These are phyloP conservation scores for Ceratonia siliqua DNA, from an alignment of 306 rosid genomes.

Conservation along the genomic window DNA sequence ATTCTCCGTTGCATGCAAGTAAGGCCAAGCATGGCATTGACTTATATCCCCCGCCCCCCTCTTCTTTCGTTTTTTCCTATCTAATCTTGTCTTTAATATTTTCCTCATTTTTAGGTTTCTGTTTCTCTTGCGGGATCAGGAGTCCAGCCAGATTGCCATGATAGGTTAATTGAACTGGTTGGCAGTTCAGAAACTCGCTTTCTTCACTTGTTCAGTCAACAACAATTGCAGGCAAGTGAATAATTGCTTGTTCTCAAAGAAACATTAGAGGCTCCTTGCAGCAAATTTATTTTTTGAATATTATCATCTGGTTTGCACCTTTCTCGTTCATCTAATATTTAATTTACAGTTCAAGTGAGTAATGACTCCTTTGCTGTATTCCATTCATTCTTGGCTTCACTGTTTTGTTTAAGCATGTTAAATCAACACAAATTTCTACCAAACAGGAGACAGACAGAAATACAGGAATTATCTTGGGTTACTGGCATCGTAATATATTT, in stretches of 20 bases:
- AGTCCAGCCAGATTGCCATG: conserved; percentile 63
- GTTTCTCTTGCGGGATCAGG: conserved; percentile 79
- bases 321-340: background rate
- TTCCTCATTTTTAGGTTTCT: conserved; percentile 62
- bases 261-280: conserved; percentile 2
- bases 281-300: conserved; percentile 1
- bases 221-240: conserved; percentile 76
- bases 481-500: background rate
- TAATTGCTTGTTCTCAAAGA: conserved; percentile 21
- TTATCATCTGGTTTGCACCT: background rate
- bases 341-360: background rate
- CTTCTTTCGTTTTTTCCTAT: background rate
- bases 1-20: conserved; percentile 97
- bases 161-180: conserved; percentile 74
- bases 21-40: conserved; percentile 34
- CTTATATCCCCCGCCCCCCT: background rate
- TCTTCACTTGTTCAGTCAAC: conserved; percentile 87
- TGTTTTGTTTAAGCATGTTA: background rate
- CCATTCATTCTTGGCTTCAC: conserved; percentile 14
- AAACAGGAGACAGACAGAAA: background rate
- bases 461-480: background rate
- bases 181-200: conserved; percentile 67
- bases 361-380: background rate
- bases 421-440: background rate
- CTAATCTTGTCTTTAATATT: background rate